These are phyloP conservation scores for Scedosporium apiospermum DNA, from an alignment of 2,329 filamentous ascomycete species.

Conservation along the genomic window DNA sequence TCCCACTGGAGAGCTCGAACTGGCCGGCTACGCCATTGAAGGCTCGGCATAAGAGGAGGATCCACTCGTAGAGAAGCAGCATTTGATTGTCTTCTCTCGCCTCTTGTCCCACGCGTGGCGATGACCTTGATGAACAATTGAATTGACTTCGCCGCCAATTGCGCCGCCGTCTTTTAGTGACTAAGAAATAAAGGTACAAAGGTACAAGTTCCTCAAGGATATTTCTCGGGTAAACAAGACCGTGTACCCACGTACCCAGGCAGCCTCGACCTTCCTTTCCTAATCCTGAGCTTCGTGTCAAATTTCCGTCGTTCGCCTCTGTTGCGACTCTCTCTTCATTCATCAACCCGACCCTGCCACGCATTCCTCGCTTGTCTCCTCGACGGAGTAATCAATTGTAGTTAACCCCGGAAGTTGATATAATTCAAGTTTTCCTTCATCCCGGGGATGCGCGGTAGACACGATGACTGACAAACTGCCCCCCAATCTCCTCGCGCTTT, in stretches of 20 bases:
- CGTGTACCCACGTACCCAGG: neutral
- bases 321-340: neutral
- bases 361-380: neutral
- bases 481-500: constrained; percentile 83
- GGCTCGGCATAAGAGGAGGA: too few species aligned
- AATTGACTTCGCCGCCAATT: neutral
- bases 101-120: too few species aligned
- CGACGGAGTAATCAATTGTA: neutral
- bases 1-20: too few species aligned
- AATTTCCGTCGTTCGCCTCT: neutral
- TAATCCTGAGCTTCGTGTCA: constrained; percentile 3
- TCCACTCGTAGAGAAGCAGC: too few species aligned
- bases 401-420: neutral
- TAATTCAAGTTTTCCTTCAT: neutral
- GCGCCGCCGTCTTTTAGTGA: neutral
- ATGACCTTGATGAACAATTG: too few species aligned
- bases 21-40: too few species aligned
- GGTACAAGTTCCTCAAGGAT: neutral
- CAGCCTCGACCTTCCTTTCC: neutral
- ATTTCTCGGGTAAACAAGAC: neutral
- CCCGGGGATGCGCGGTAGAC: constrained; percentile 8
- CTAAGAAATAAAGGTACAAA: neutral
- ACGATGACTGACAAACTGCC: constrained; percentile 95
- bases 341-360: neutral
- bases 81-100: too few species aligned